A percentile compares a stretch with the other conserved stretches of the same genome.
Evolutionary conservation across 2,329 filamentous ascomycete species (phyloP).

Genomic region (Stemphylium vesicarium): DNA sequence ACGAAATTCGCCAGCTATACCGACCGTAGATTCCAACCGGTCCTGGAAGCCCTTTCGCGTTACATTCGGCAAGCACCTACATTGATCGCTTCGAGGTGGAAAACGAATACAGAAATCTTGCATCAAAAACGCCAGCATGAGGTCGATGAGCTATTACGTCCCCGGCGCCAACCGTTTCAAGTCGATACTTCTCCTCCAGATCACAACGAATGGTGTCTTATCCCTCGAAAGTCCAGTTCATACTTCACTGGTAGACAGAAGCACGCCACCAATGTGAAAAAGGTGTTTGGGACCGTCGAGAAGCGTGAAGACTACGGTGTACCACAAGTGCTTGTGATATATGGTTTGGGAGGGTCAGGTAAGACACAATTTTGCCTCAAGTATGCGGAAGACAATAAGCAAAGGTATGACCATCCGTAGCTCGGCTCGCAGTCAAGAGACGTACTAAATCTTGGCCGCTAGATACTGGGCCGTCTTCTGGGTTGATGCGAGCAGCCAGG

Average conservation of each 20-base stretch:
- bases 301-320: no score
- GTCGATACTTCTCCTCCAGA: not conserved
- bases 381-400: constrained; percentile 45
- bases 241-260: not conserved
- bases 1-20: constrained; percentile 24
- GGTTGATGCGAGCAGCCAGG: constrained; percentile 40
- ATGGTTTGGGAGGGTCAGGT: constrained; percentile 49
- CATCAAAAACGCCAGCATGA: not conserved
- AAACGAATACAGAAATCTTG: not conserved
- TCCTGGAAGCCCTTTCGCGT: not conserved
- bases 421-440: not conserved
- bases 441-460: not conserved
- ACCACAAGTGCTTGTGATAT: constrained; percentile 39
- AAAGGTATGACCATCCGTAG: constrained; percentile 33
- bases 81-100: not conserved
- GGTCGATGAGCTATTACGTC: not conserved
- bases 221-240: not conserved
- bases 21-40: not conserved
- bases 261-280: not conserved
- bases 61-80: not conserved
- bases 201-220: not conserved
- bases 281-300: not conserved
- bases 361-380: constrained; percentile 50
- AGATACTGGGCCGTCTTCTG: constrained; percentile 47
- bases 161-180: not conserved